phyloP scores from a whole-genome alignment of 305 asterid genomes.

The Plantago rigida region DNA sequence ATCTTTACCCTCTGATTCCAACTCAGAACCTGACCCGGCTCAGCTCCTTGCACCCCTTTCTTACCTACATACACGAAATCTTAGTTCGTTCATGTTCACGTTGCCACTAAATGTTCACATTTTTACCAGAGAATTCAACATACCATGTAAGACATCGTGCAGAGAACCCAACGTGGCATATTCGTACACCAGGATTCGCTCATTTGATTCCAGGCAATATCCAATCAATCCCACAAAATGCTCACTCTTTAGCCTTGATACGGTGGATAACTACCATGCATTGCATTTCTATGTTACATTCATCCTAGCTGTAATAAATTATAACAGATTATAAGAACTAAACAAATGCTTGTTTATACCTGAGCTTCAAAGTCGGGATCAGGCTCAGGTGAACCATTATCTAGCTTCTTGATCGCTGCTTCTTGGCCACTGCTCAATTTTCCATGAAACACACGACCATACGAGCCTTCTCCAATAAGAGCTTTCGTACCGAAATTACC shows the following conservation, averaged over 20 bases:
- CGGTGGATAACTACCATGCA: conserved; percentile 45
- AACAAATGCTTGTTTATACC: conserved; percentile 27
- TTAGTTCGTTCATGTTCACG: no score
- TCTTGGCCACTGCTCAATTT: conserved; percentile 40
- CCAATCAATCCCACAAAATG: conserved; percentile 59
- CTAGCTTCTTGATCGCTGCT: conserved; percentile 69
- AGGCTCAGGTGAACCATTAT: conserved; percentile 56
- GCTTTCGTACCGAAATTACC: conserved; percentile 61
- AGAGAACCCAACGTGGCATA: conserved; percentile 73
- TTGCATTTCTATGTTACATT: neutral
- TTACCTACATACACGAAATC: conserved; percentile 24
- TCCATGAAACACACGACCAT: conserved; percentile 67
- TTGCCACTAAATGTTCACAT: no score
- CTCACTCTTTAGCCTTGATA: conserved; percentile 67
- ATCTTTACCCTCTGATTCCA: conserved; percentile 71
- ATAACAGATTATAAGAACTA: neutral
- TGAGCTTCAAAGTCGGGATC: conserved; percentile 56
- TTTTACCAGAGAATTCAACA: neutral
- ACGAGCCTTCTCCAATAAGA: conserved; percentile 84
- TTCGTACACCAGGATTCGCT: conserved; percentile 56
- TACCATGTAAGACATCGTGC: conserved; percentile 77
- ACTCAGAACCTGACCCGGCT: conserved; percentile 61
- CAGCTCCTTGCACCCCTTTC: conserved; percentile 55
- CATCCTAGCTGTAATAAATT: neutral
- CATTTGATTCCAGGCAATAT: conserved; percentile 56